Evolutionary conservation across 2,329 filamentous ascomycete species (phyloP).

Genomic region (Trichoderma breve): DNA sequence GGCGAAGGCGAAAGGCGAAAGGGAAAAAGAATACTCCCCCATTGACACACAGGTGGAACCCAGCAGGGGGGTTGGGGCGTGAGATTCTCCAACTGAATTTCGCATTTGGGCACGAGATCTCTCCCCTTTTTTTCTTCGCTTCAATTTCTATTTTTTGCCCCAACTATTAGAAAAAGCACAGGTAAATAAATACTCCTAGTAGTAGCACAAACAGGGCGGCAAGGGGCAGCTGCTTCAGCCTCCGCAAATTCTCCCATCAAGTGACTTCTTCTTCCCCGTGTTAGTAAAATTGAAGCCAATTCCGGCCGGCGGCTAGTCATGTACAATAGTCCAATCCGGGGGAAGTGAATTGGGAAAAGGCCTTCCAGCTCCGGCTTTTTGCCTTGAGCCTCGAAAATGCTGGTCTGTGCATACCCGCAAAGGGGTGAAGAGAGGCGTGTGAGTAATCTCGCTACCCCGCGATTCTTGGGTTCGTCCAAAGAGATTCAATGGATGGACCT

Average conservation of each 20-base stretch:
- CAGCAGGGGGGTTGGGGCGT: neutral
- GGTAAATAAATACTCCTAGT: neutral
- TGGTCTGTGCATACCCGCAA: neutral
- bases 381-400: neutral
- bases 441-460: constrained; percentile 17
- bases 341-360: neutral
- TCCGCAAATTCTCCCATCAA: neutral
- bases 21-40: neutral
- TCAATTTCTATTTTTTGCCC: neutral
- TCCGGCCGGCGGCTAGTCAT: neutral
- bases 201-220: neutral
- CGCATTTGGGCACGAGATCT: constrained; percentile 9
- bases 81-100: neutral
- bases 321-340: constrained; percentile 2
- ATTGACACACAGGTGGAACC: neutral
- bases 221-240: neutral
- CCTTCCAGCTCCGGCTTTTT: neutral
- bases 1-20: neutral
- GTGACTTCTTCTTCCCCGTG: neutral
- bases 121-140: neutral
- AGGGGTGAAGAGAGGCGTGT: neutral
- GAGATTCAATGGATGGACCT: neutral
- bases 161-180: neutral
- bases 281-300: neutral
- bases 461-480: constrained; percentile 11